Evolutionary conservation across 345 rosid species (phyloP).

Genomic region (Syzygium jambos): DNA sequence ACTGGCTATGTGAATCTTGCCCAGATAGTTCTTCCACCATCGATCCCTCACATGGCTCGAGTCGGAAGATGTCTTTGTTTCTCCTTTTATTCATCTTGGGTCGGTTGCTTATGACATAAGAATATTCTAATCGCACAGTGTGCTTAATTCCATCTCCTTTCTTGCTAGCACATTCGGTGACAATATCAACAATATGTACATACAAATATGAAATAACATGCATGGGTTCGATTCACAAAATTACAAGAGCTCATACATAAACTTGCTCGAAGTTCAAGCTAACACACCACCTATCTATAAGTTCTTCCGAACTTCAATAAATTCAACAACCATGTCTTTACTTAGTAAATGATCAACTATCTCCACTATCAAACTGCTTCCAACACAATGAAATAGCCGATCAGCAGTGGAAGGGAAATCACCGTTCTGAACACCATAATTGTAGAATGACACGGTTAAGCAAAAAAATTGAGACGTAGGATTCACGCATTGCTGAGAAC

Average conservation of each 20-base stretch:
- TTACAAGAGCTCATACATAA: background rate
- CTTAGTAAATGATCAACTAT: background rate
- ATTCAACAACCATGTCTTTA: background rate
- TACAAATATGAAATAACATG: background rate
- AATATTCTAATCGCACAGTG: background rate
- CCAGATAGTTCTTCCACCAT: background rate
- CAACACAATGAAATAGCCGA: conserved; percentile 15
- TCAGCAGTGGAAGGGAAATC: conserved; percentile 52
- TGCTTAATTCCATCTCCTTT: background rate
- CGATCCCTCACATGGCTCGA: background rate
- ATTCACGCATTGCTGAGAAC: conserved; percentile 25
- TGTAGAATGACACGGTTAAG: background rate
- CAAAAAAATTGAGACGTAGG: background rate
- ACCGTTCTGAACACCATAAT: conserved; percentile 51
- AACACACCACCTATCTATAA: no score
- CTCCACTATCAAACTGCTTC: conserved; percentile 5
- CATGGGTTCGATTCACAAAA: background rate
- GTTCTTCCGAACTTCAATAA: background rate
- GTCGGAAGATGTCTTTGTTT: background rate
- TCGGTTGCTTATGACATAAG: background rate
- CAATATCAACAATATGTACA: background rate
- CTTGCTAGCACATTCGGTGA: no score
- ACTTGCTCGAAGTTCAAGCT: background rate
- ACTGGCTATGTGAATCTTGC: background rate
- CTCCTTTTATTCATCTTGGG: background rate